These are phyloP conservation scores for Caloboletus firmus DNA, from an alignment of 1,284 basidiomycete genomes.

Conservation along the genomic window DNA sequence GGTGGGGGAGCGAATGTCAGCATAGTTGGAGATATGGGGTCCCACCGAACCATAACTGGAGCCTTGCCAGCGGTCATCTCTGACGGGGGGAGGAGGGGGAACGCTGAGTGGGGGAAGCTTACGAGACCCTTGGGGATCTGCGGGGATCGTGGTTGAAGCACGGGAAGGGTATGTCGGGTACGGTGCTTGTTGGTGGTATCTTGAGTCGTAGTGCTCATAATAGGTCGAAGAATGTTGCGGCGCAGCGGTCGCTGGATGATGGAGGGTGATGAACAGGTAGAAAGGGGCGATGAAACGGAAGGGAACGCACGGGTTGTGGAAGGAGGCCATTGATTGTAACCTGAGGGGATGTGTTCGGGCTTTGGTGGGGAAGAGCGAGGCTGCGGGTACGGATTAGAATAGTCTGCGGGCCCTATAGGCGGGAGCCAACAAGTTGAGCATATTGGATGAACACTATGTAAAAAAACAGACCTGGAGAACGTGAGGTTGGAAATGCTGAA, in stretches of 20 bases:
- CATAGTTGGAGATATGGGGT: conserved; percentile 34
- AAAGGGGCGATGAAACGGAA: conserved; percentile 1
- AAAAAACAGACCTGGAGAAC: conserved; percentile 79
- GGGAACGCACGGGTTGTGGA: conserved; percentile 45
- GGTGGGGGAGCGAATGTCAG: conserved; percentile 55
- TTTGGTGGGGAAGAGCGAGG: conserved; percentile 60
- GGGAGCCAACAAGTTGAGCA: conserved; percentile 52
- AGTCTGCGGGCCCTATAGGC: conserved; percentile 53
- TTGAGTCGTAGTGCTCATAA: conserved; percentile 57
- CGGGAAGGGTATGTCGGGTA: conserved; percentile 52
- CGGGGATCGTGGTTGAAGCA: conserved; percentile 46
- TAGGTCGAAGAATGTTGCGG: conserved; percentile 47
- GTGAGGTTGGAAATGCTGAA: conserved; percentile 79
- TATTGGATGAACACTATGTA: conserved; percentile 50
- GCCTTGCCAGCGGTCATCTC: conserved; percentile 50
- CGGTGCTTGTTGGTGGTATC: conserved; percentile 47
- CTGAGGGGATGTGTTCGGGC: conserved; percentile 51
- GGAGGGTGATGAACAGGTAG: conserved; percentile 6
- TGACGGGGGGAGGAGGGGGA: conserved; percentile 28
- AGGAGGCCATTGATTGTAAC: conserved; percentile 54
- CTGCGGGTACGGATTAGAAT: conserved; percentile 59
- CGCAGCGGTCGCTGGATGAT: conserved; percentile 35
- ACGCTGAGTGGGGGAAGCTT: conserved; percentile 50
- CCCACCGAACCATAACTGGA: conserved; percentile 40
- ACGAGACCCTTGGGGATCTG: conserved; percentile 44